Evolutionary conservation across 257 asterid species (phyloP).

Genomic region (Solanum commersonii): DNA sequence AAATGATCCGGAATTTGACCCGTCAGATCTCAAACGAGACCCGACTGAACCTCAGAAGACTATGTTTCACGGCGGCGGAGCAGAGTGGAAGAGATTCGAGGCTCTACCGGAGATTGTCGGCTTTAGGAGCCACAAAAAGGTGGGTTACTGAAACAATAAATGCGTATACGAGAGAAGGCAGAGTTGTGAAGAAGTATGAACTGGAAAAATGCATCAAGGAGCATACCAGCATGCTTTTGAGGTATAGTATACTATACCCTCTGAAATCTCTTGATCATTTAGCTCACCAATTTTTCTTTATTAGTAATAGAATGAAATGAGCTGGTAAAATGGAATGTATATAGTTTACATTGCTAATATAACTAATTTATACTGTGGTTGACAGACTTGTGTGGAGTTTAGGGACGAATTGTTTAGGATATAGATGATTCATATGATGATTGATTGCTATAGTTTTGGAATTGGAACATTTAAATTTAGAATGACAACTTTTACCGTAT

Average conservation of each 20-base stretch:
- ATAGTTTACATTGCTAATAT: background rate
- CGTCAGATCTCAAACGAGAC: constrained; percentile 16
- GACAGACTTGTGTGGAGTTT: background rate
- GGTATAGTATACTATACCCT: constrained; percentile 14
- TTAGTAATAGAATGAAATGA: background rate
- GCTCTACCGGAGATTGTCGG: constrained; percentile 55
- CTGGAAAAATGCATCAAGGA: constrained; percentile 42
- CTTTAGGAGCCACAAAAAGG: constrained; percentile 35
- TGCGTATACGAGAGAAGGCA: constrained; percentile 50
- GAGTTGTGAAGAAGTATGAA: constrained; percentile 20
- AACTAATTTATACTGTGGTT: background rate
- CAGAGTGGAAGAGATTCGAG: background rate
- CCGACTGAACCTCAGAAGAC: constrained; percentile 13
- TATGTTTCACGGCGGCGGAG: constrained; percentile 19
- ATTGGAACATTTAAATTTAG: no score
- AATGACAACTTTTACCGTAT: no score
- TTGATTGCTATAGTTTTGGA: background rate
- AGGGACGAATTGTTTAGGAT: background rate
- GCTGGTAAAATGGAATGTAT: background rate
- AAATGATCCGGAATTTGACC: constrained; percentile 11
- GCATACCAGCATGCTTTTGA: constrained; percentile 58
- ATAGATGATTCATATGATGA: background rate
- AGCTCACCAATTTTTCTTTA: background rate
- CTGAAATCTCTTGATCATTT: background rate
- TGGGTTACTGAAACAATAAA: constrained; percentile 43